Conservation (phyloP, 2,329 filamentous ascomycete species). For the Monosporascus sp. region DNA sequence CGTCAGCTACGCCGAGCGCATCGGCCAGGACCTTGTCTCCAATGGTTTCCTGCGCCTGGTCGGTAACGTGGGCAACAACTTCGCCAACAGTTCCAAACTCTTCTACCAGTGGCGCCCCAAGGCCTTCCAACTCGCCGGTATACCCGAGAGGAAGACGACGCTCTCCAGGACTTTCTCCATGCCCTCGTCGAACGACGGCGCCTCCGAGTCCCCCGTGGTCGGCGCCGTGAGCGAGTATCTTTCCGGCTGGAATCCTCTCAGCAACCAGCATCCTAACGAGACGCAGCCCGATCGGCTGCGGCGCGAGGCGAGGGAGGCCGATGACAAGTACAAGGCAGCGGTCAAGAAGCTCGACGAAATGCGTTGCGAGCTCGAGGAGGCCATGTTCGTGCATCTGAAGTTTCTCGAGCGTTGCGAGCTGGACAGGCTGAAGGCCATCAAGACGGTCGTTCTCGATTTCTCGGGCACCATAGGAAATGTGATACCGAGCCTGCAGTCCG, state of each 20-base stretch:
- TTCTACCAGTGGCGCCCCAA: conserved; percentile 96
- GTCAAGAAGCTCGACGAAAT: conserved; percentile 85
- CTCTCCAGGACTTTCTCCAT: conserved; percentile 71
- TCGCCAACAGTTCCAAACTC: conserved; percentile 96
- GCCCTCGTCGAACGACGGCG: conserved; percentile 53
- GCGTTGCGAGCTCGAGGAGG: conserved; percentile 91
- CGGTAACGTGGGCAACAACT: conserved; percentile 90
- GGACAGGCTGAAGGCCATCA: conserved; percentile 94
- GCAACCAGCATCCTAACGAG: conserved; percentile 87
- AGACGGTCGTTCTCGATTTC: conserved; percentile 95
- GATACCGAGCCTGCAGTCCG: conserved; percentile 90
- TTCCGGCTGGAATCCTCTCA: conserved; percentile 87
- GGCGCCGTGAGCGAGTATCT: conserved; percentile 85
- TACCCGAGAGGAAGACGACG: conserved; percentile 79
- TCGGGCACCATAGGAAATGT: conserved; percentile 97
- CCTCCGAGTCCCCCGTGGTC: conserved; percentile 73
- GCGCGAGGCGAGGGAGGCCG: conserved; percentile 81
- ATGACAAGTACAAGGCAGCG: conserved; percentile 86
- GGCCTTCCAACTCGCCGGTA: conserved; percentile 79
- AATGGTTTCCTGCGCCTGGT: conserved; percentile 85
- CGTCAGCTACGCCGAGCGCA: conserved; percentile 85
- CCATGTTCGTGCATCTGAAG: conserved; percentile 84
- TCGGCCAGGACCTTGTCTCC: conserved; percentile 86
- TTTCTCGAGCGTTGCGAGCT: conserved; percentile 98
- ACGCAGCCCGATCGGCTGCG: conserved; percentile 81